A percentile compares a stretch with the other conserved stretches of the same genome.
These are phyloP conservation scores for Penicillium janthinellum DNA, from an alignment of 2,329 filamentous ascomycete species.

Conservation along the genomic window DNA sequence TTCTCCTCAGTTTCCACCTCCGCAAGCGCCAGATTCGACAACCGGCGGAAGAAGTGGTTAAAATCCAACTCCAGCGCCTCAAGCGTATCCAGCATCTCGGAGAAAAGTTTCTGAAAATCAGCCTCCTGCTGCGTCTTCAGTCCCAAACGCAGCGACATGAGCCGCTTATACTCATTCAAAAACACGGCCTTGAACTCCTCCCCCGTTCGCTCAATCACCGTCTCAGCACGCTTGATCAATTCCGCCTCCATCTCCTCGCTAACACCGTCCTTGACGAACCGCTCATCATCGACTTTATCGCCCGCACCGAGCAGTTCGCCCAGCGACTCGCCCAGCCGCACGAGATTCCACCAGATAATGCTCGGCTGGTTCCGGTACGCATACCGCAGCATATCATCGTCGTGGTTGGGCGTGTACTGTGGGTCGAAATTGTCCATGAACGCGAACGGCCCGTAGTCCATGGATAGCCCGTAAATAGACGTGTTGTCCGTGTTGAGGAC, in stretches of 20 bases:
- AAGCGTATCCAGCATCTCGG: slow-evolving; percentile 77
- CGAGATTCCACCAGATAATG: slow-evolving; percentile 98
- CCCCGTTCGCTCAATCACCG: slow-evolving; percentile 74
- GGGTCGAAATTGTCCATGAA: slow-evolving; percentile 98
- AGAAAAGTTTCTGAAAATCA: slow-evolving; percentile 81
- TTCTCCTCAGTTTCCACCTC: slow-evolving; percentile 67
- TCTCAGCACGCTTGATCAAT: slow-evolving; percentile 79
- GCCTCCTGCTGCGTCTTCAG: slow-evolving; percentile 67
- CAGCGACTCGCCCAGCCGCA: slow-evolving; percentile 83
- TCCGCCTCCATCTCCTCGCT: slow-evolving; percentile 66
- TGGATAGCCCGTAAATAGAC: slow-evolving; percentile 80
- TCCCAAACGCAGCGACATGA: slow-evolving; percentile 81
- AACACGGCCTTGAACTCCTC: slow-evolving; percentile 91
- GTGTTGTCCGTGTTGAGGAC: slow-evolving; percentile 98
- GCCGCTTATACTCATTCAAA: slow-evolving; percentile 79
- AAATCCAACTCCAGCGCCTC: slow-evolving; percentile 86
- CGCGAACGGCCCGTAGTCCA: slow-evolving; percentile 96
- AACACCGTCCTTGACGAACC: slow-evolving; percentile 74
- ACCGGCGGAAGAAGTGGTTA: slow-evolving; percentile 85
- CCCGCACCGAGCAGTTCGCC: slow-evolving; percentile 87
- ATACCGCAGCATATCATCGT: slow-evolving; percentile 85
- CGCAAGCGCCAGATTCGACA: slow-evolving; percentile 64
- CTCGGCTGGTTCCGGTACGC: slow-evolving; percentile 91
- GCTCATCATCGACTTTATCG: slow-evolving; percentile 66
- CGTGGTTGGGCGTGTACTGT: slow-evolving; percentile 92